These are phyloP conservation scores for Calocybe gambosa DNA, from an alignment of 1,284 basidiomycete genomes.

Conservation along the genomic window DNA sequence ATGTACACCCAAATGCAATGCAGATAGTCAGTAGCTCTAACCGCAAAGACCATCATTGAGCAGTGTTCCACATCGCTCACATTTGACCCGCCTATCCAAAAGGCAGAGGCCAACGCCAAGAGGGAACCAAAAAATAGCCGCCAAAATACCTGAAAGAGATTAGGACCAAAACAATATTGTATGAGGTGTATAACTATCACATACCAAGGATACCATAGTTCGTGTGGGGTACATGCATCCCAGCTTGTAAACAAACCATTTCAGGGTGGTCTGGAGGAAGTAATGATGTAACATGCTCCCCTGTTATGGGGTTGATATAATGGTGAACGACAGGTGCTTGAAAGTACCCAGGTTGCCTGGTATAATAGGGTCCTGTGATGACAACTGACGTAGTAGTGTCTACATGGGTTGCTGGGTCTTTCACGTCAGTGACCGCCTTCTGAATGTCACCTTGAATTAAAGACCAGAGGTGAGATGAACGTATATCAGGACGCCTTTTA, in stretches of 20 bases:
- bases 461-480: neutral
- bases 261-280: conserved; percentile 72
- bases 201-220: conserved; percentile 63
- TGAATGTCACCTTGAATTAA: neutral
- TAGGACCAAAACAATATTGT: neutral
- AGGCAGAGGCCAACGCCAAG: conserved; percentile 69
- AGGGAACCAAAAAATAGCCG: conserved; percentile 79
- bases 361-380: conserved; percentile 25
- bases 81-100: conserved; percentile 62
- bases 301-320: conserved; percentile 39
- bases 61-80: conserved; percentile 45
- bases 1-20: neutral
- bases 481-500: neutral
- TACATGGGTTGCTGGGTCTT: neutral
- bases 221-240: conserved; percentile 54
- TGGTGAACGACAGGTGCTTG: conserved; percentile 34
- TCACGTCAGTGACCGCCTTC: neutral
- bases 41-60: conserved; percentile 34
- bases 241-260: conserved; percentile 75
- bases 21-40: neutral
- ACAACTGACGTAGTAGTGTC: neutral
- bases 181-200: conserved; percentile 19
- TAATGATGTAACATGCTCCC: conserved; percentile 35
- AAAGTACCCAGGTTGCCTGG: conserved; percentile 21
- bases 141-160: conserved; percentile 50